These are phyloP conservation scores for Spinacia oleracea DNA, from an alignment of 179 eudicot species.

Conservation along the genomic window DNA sequence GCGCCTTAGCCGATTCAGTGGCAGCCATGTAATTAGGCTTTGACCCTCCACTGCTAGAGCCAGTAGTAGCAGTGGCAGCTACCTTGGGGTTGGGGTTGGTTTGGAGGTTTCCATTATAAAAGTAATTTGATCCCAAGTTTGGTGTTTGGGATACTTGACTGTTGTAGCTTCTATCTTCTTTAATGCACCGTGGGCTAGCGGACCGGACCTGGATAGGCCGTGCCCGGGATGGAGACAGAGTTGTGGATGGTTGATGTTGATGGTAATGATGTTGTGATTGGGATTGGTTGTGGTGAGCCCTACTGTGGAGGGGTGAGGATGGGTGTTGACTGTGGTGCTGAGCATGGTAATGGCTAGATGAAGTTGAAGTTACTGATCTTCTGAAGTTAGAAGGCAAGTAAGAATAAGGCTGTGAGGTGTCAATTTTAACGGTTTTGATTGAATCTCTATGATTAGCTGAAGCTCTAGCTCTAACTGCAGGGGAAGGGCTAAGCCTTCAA, in stretches of 20 bases:
- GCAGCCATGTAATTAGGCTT: constrained; percentile 81
- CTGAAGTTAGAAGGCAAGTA: constrained; percentile 46
- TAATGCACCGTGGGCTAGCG: constrained; percentile 60
- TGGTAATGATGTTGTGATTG: constrained; percentile 29
- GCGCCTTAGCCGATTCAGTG: constrained; percentile 74
- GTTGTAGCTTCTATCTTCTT: constrained; percentile 46
- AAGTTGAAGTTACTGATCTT: constrained; percentile 40
- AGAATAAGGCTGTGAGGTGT: constrained; percentile 60
- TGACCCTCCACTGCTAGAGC: constrained; percentile 24
- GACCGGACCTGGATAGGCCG: constrained; percentile 67
- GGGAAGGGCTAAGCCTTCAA: too few relatives aligned
- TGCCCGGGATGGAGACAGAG: constrained; percentile 62
- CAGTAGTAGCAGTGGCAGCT: constrained; percentile 6
- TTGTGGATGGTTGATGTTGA: constrained; percentile 36
- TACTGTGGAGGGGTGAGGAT: constrained; percentile 52
- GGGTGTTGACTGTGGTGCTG: constrained; percentile 43
- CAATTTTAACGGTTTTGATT: constrained; percentile 71
- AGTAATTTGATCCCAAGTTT: constrained; percentile 56
- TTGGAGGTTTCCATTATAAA: constrained; percentile 33
- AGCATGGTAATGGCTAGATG: constrained; percentile 31
- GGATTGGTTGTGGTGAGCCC: constrained; percentile 30
- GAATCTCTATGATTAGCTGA: constrained; percentile 61
- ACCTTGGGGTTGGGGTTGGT: constrained; percentile 26
- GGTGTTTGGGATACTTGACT: constrained; percentile 53
- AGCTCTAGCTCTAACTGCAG: constrained; percentile 36